A percentile compares a stretch with the other conserved stretches of the same genome.
Conservation (phyloP, 257 asterid genomes). For the Solanum chilense region DNA sequence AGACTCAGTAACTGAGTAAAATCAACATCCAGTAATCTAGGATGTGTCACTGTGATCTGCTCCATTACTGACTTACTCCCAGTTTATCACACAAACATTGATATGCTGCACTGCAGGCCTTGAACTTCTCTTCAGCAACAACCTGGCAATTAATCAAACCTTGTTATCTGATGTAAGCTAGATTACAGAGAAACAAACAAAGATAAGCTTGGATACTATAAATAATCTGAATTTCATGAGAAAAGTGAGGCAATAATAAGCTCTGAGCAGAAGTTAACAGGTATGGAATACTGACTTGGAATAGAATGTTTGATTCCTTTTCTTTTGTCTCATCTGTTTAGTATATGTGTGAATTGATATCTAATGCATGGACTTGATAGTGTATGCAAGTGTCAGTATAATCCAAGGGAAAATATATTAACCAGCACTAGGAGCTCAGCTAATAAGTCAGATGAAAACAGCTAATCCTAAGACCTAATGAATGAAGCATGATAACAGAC, state of each 20-base stretch:
- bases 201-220: not conserved
- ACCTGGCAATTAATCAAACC: slow-evolving; percentile 26
- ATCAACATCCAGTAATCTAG: not conserved
- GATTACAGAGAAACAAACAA: not conserved
- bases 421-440: not conserved
- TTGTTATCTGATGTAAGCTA: not conserved
- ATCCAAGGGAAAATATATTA: not conserved
- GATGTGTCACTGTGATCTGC: not conserved
- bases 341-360: not conserved
- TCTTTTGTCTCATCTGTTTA: not conserved
- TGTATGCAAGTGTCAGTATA: not conserved
- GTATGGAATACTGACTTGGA: not conserved
- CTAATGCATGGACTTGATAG: not conserved
- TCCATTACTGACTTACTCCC: slow-evolving; percentile 11
- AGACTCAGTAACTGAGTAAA: not conserved
- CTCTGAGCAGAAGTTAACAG: not conserved
- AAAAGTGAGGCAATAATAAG: not conserved
- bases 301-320: not conserved
- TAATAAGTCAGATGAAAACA: not conserved
- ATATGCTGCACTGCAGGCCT: slow-evolving; percentile 87
- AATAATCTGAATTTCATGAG: not conserved
- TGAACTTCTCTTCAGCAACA: slow-evolving; percentile 86
- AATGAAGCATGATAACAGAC: not conserved
- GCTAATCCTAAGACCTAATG: not conserved
- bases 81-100: slow-evolving; percentile 67